Percentiles rank a stretch among this genome's conserved stretches.
Evolutionary conservation across 345 rosid species (phyloP).

Genomic region (Corchorus olitorius): DNA sequence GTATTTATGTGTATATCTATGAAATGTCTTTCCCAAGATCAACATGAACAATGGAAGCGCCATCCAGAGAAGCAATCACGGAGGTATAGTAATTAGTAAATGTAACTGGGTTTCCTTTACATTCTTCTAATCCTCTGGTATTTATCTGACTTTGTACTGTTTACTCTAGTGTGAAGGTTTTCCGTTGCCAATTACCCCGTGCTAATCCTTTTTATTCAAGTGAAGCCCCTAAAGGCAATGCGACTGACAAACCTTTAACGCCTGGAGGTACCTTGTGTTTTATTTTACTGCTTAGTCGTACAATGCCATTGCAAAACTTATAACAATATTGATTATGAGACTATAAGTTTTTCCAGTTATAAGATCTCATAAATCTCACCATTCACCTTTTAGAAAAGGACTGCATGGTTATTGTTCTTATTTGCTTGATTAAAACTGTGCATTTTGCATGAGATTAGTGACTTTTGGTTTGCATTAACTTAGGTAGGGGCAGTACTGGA

Average conservation of each 20-base stretch:
- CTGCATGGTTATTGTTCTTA: not conserved
- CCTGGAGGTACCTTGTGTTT: conserved; percentile 58
- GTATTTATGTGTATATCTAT: conserved; percentile 84
- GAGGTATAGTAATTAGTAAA: conserved; percentile 45
- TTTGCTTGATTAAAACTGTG: not conserved
- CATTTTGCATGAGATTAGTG: not conserved
- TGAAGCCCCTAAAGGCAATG: conserved; percentile 61
- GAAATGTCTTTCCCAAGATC: conserved; percentile 88
- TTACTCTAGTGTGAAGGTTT: conserved; percentile 73
- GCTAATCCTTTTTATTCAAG: conserved; percentile 73
- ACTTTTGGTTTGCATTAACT: not conserved
- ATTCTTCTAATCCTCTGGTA: not conserved
- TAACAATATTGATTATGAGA: not conserved
- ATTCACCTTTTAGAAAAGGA: not conserved
- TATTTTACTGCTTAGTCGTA: not conserved
- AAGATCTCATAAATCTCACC: not conserved
- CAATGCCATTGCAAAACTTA: not conserved
- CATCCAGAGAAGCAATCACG: conserved; percentile 51
- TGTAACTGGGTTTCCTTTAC: not conserved
- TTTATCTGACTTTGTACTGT: conserved; percentile 19
- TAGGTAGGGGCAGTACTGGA: conserved; percentile 1
- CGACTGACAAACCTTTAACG: conserved; percentile 52
- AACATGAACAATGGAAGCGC: conserved; percentile 91
- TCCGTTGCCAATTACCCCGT: conserved; percentile 78
- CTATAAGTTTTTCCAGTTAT: not conserved